phyloP scores from a whole-genome alignment of 2,329 filamentous ascomycete species.

The Cercospora beticola region DNA sequence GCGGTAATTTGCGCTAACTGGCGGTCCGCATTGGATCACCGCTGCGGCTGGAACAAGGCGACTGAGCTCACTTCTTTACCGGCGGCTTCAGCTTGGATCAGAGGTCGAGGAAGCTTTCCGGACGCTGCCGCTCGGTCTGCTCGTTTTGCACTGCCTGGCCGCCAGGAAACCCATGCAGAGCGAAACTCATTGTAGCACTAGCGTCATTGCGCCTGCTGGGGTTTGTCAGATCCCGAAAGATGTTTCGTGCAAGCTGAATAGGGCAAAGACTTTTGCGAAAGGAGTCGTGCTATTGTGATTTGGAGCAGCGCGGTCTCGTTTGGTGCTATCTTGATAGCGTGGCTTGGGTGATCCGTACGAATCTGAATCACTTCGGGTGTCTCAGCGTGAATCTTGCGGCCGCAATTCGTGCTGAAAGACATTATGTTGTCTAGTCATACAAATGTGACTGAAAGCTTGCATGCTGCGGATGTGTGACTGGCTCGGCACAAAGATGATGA shows the following conservation, averaged over 20 bases:
- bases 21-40: background rate
- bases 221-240: background rate
- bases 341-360: background rate
- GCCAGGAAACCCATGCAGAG: background rate
- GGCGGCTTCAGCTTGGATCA: background rate
- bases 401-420: background rate
- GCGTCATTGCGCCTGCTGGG: background rate
- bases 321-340: background rate
- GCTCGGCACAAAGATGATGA: background rate
- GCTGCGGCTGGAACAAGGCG: background rate
- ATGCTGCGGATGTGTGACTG: background rate
- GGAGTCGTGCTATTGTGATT: background rate
- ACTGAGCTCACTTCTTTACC: background rate
- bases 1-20: too few relatives aligned
- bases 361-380: background rate
- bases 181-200: background rate
- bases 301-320: background rate
- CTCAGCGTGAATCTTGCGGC: background rate
- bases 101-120: background rate
- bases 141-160: background rate
- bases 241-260: background rate
- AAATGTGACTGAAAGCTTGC: background rate
- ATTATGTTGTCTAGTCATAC: background rate
- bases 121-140: background rate
- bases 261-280: background rate